Conservation (phyloP, 140 eudicot genomes). For the Senecio squalidus region DNA sequence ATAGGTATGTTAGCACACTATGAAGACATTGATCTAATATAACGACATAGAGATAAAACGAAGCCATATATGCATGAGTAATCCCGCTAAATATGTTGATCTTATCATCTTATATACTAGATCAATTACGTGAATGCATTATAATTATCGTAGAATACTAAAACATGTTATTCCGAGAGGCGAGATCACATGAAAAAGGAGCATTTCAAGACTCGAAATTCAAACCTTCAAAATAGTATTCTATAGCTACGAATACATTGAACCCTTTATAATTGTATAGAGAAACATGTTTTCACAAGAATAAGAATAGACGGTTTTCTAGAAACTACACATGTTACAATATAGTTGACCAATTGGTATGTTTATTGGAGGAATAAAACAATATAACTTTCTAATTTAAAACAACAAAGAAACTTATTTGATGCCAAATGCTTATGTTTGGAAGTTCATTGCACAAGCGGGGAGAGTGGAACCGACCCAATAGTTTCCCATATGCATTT, state of each 20-base stretch:
- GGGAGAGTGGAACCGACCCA: conserved; percentile 43
- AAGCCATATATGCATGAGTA: no score
- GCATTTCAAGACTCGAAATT: background rate
- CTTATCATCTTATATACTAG: no score
- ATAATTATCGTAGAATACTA: no score
- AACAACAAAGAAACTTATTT: background rate
- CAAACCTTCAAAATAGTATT: conserved; percentile 5
- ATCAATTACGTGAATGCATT: no score
- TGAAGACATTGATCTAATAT: no score
- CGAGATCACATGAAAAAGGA: background rate
- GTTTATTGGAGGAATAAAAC: conserved; percentile 10
- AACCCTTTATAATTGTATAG: conserved; percentile 9
- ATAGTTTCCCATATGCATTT: conserved; percentile 25
- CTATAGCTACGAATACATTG: conserved; percentile 5
- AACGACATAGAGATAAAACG: no score
- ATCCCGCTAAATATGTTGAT: no score
- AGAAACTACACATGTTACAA: conserved; percentile 9
- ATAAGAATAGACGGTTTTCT: background rate
- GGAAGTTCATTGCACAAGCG: conserved; percentile 20
- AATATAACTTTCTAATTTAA: background rate
- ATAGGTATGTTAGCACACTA: no score
- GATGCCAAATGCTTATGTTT: conserved; percentile 8
- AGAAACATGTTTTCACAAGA: conserved; percentile 10
- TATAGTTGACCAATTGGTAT: conserved; percentile 1
- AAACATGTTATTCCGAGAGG: no score